Evolutionary conservation across 2,329 filamentous ascomycete species (phyloP).

Genomic region (Penicillium sp.): DNA sequence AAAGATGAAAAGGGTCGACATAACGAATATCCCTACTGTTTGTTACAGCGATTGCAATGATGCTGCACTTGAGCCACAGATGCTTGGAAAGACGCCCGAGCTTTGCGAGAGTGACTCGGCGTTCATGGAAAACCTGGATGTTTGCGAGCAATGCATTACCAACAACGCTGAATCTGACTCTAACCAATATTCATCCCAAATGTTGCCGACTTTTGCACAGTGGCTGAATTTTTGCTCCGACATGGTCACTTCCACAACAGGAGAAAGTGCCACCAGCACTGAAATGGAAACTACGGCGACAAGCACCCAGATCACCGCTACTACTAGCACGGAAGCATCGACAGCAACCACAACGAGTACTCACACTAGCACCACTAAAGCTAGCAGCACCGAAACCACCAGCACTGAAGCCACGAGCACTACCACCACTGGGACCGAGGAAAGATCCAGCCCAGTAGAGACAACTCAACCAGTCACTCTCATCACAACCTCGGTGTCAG

Average conservation of each 20-base stretch:
- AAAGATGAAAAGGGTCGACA: neutral
- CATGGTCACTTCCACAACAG: slow-evolving; percentile 1
- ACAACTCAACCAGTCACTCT: neutral
- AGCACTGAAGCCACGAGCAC: neutral
- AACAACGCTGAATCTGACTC: slow-evolving; percentile 2
- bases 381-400: neutral
- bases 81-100: slow-evolving; percentile 4
- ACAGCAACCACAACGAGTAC: neutral
- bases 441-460: neutral
- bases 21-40: slow-evolving; percentile 2
- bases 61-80: slow-evolving; percentile 4
- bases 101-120: slow-evolving; percentile 12
- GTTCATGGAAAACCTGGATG: slow-evolving; percentile 6
- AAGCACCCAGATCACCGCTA: neutral
- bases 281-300: neutral
- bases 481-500: neutral
- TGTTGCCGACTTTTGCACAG: slow-evolving; percentile 16
- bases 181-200: slow-evolving; percentile 1
- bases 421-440: neutral
- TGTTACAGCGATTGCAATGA: slow-evolving; percentile 11
- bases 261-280: neutral
- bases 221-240: slow-evolving; percentile 17
- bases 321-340: neutral
- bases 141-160: slow-evolving; percentile 11
- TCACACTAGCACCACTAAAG: neutral